phyloP scores from a whole-genome alignment of 768 basidiomycete genomes.

The Pholiota microspora region DNA sequence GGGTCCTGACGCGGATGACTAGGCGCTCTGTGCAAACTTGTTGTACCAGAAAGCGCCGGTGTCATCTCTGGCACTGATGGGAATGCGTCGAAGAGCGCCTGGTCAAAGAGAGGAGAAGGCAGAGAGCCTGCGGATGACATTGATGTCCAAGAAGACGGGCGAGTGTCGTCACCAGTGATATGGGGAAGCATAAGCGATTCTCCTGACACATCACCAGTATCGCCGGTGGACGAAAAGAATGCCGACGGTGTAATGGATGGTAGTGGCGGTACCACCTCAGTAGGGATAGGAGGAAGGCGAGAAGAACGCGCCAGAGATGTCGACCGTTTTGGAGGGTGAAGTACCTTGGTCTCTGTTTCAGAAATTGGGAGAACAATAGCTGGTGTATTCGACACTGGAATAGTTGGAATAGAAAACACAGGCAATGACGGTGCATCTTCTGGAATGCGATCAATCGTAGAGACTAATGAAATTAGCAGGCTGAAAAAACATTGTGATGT shows the following conservation, averaged over 20 bases:
- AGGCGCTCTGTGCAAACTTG: constrained; percentile 2
- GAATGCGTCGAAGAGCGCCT: constrained; percentile 67
- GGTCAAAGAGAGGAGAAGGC: constrained; percentile 52
- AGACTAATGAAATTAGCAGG: not conserved
- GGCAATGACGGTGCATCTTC: constrained; percentile 15
- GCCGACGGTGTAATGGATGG: constrained; percentile 14
- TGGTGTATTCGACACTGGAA: constrained; percentile 11
- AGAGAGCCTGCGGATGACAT: constrained; percentile 36
- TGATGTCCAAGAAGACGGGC: constrained; percentile 49
- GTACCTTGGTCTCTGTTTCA: constrained; percentile 12
- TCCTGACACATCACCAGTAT: constrained; percentile 10
- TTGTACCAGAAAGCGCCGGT: constrained; percentile 21
- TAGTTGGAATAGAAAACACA: constrained; percentile 2
- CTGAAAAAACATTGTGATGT: not conserved
- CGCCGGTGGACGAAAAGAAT: constrained; percentile 7
- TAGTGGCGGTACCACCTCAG: constrained; percentile 16
- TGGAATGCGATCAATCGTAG: constrained; percentile 10
- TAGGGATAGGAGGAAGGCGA: constrained; percentile 19
- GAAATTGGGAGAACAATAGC: constrained; percentile 14
- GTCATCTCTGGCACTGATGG: constrained; percentile 62
- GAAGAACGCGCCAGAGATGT: constrained; percentile 22
- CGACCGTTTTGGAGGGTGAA: constrained; percentile 20
- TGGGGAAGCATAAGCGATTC: constrained; percentile 12
- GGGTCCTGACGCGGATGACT: too few species aligned
- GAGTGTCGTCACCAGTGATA: constrained; percentile 13